Percentiles rank a stretch among this genome's conserved stretches.
Conservation (phyloP, 345 rosid genomes). For the Rhizophora mangle region DNA sequence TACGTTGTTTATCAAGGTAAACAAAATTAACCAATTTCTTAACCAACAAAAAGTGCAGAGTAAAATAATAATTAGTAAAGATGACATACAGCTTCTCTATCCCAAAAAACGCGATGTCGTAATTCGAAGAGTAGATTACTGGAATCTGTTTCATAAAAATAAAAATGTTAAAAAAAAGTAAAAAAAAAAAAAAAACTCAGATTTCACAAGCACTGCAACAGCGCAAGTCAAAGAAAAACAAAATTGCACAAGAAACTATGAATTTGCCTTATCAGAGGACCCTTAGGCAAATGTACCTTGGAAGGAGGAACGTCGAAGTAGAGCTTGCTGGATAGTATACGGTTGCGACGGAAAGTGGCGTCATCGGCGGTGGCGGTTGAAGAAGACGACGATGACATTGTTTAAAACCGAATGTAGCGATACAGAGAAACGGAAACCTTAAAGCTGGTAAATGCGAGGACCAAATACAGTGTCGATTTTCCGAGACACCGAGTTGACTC, state of each 20-base stretch:
- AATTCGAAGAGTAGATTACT: slow-evolving; percentile 63
- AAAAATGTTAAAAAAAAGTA: not conserved
- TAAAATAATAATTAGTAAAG: not conserved
- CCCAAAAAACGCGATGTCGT: slow-evolving; percentile 78
- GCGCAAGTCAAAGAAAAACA: not conserved
- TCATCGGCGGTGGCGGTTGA: slow-evolving; percentile 29
- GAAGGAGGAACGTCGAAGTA: slow-evolving; percentile 51
- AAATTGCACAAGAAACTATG: not conserved
- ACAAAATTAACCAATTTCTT: not conserved
- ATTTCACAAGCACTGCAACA: not conserved
- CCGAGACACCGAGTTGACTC: slow-evolving; percentile 38
- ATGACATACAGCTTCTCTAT: slow-evolving; percentile 76
- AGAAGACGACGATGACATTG: slow-evolving; percentile 39
- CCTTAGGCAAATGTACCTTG: slow-evolving; percentile 33
- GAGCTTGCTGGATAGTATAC: slow-evolving; percentile 76
- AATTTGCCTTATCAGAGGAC: not conserved
- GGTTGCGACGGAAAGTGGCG: slow-evolving; percentile 50
- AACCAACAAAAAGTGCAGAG: not conserved
- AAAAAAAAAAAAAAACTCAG: not conserved
- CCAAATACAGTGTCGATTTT: slow-evolving; percentile 28
- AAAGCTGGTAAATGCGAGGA: slow-evolving; percentile 29
- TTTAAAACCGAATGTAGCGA: slow-evolving; percentile 14
- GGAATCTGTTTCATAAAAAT: slow-evolving; percentile 48
- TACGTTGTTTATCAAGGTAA: no score
- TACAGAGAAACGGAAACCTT: slow-evolving; percentile 26